A percentile compares a stretch with the other conserved stretches of the same genome.
phyloP scores from a whole-genome alignment of 345 rosid genomes.

The Salix exigua region DNA sequence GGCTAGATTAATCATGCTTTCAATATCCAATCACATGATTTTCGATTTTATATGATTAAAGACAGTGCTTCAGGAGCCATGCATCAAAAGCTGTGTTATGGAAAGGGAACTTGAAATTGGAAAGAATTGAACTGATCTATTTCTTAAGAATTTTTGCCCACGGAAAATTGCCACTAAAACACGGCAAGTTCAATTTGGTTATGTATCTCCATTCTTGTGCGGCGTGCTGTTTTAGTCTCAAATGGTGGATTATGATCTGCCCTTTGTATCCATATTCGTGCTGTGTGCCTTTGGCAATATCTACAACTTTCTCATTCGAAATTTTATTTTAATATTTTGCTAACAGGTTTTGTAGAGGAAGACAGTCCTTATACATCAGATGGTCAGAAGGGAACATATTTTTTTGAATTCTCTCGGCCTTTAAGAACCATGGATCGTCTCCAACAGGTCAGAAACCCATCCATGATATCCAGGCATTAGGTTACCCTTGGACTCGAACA shows the following conservation, averaged over 20 bases:
- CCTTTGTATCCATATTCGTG: background rate
- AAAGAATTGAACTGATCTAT: background rate
- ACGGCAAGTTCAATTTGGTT: slow-evolving; percentile 4
- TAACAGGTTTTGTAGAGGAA: slow-evolving; percentile 70
- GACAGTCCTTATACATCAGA: slow-evolving; percentile 77
- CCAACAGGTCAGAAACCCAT: slow-evolving; percentile 66
- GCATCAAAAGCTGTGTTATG: background rate
- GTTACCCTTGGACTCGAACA: background rate
- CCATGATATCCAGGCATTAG: slow-evolving; percentile 9
- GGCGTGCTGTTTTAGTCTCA: background rate
- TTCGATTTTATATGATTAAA: background rate
- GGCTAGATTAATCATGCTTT: background rate
- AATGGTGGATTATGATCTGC: background rate
- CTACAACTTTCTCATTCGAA: slow-evolving; percentile 1
- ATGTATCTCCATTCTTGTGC: background rate
- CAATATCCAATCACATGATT: background rate
- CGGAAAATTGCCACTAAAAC: background rate
- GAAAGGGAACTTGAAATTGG: background rate
- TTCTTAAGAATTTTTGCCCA: background rate
- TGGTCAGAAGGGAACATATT: slow-evolving; percentile 72
- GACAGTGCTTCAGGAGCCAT: background rate
- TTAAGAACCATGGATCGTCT: slow-evolving; percentile 85
- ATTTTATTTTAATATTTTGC: background rate
- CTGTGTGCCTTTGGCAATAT: background rate
- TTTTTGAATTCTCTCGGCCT: slow-evolving; percentile 87